phyloP scores from a whole-genome alignment of 1,139 yeast species.

The Pichia sp. region DNA sequence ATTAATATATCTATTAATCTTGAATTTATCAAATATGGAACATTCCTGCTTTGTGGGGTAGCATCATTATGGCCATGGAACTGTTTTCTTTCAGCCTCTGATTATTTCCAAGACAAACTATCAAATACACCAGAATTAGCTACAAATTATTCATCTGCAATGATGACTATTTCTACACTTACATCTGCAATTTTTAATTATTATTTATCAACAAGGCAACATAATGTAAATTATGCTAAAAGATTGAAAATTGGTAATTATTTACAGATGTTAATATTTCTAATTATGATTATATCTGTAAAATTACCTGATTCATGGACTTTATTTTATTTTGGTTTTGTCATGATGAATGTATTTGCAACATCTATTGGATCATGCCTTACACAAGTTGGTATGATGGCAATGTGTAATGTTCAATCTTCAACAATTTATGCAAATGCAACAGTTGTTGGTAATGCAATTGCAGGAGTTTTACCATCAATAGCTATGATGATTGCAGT shows the following conservation, averaged over 20 bases:
- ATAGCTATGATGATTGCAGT: conserved; percentile 63
- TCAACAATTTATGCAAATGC: conserved; percentile 80
- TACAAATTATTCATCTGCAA: conserved; percentile 65
- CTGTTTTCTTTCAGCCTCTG: conserved; percentile 78
- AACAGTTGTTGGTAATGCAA: conserved; percentile 90
- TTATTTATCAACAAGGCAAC: conserved; percentile 63
- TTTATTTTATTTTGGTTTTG: conserved; percentile 36
- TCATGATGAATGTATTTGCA: conserved; percentile 52
- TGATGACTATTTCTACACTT: conserved; percentile 84
- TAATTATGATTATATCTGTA: conserved; percentile 43
- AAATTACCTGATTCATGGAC: conserved; percentile 34
- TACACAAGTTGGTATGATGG: conserved; percentile 88
- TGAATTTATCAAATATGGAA: conserved; percentile 41
- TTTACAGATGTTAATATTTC: conserved; percentile 46
- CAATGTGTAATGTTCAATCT: conserved; percentile 63
- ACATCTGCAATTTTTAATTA: conserved; percentile 58
- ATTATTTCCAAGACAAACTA: conserved; percentile 68
- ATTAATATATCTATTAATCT: no score
- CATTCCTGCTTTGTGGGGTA: conserved; percentile 66
- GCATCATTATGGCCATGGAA: conserved; percentile 97
- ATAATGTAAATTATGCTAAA: conserved; percentile 51
- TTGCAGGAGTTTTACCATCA: conserved; percentile 89
- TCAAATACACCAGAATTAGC: conserved; percentile 46
- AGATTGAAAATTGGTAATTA: conserved; percentile 57
- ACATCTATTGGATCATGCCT: conserved; percentile 63